Evolutionary conservation across 371 early-diverging fungal species (phyloP).

Genomic region (Mortierella sp.): DNA sequence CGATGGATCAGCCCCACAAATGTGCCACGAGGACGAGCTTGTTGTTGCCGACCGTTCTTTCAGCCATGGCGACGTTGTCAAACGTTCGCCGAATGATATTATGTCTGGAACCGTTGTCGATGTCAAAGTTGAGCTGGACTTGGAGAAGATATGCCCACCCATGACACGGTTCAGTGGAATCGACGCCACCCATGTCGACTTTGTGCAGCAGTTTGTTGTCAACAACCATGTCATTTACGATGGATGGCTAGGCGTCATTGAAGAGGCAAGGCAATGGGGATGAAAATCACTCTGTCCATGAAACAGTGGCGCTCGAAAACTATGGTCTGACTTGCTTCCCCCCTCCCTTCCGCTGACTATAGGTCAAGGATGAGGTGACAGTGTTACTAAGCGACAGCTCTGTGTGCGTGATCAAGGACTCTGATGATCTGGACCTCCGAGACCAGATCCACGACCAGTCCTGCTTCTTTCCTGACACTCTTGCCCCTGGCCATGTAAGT

Average conservation of each 20-base stretch:
- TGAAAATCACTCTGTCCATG: too few relatives aligned
- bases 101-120: slow-evolving; percentile 52
- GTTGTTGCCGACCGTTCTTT: slow-evolving; percentile 52
- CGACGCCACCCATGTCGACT: slow-evolving; percentile 48
- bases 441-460: slow-evolving; percentile 55
- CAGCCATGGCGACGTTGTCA: slow-evolving; percentile 55
- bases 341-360: not conserved
- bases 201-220: slow-evolving; percentile 49
- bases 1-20: slow-evolving; percentile 44
- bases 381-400: slow-evolving; percentile 43
- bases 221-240: slow-evolving; percentile 51
- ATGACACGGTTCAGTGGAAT: slow-evolving; percentile 40
- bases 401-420: slow-evolving; percentile 50
- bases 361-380: slow-evolving; percentile 54
- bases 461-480: slow-evolving; percentile 48
- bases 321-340: too few relatives aligned
- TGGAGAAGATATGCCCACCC: slow-evolving; percentile 49
- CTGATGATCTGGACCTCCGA: slow-evolving; percentile 44
- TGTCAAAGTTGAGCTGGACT: slow-evolving; percentile 48
- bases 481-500: slow-evolving; percentile 45
- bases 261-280: slow-evolving; percentile 39
- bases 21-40: slow-evolving; percentile 42
- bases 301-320: too few relatives aligned
- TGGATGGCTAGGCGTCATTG: slow-evolving; percentile 54
- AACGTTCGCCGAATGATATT: slow-evolving; percentile 47